Evolutionary conservation across 1,139 yeast species (phyloP).

Genomic region (Yamadazyma atmosphaerica): DNA sequence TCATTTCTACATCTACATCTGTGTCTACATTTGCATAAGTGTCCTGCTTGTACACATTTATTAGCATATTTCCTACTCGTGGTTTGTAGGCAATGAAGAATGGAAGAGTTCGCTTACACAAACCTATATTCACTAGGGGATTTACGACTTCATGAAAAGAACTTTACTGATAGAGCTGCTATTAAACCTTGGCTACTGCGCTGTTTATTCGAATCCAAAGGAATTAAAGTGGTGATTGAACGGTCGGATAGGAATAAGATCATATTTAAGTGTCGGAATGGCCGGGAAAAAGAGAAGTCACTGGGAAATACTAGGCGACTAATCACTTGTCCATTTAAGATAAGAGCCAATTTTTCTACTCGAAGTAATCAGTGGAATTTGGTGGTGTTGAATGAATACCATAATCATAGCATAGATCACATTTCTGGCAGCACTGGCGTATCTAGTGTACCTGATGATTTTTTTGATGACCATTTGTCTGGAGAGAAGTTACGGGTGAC

Average conservation of each 20-base stretch:
- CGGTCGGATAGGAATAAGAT: constrained; percentile 68
- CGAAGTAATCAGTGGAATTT: constrained; percentile 59
- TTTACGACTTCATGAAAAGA: constrained; percentile 8
- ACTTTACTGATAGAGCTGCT: constrained; percentile 26
- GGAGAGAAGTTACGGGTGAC: no score
- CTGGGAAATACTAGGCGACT: constrained; percentile 22
- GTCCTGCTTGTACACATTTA: no score
- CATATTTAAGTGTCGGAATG: constrained; percentile 63
- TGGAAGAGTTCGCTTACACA: neutral
- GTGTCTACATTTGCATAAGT: no score
- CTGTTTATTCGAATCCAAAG: constrained; percentile 43
- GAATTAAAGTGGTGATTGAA: constrained; percentile 66
- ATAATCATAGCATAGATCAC: constrained; percentile 30
- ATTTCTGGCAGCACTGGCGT: neutral
- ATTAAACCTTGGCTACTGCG: constrained; percentile 72
- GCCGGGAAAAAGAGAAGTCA: constrained; percentile 17
- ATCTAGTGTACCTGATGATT: constrained; percentile 7
- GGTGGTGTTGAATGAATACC: constrained; percentile 57
- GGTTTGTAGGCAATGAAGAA: neutral
- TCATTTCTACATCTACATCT: no score
- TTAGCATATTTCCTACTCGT: no score
- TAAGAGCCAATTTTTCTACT: constrained; percentile 64
- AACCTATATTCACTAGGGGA: constrained; percentile 8
- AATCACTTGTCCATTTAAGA: constrained; percentile 63
- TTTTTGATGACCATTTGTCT: constrained; percentile 1